These are phyloP conservation scores for Floccularia luteovirens DNA, from an alignment of 768 basidiomycete genomes.

Conservation along the genomic window DNA sequence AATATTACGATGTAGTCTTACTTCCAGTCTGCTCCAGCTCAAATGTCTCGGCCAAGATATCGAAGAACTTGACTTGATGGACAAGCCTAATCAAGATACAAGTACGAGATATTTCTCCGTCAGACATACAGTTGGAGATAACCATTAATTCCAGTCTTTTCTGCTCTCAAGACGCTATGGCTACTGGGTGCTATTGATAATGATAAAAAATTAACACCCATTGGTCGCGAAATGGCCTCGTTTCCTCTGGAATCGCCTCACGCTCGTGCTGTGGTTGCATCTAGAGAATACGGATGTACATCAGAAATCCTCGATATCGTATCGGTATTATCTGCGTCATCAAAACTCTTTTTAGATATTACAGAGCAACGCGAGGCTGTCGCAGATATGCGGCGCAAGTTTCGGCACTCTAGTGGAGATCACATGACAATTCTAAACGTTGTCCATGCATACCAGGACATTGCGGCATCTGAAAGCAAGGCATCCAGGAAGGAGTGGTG, in stretches of 20 bases:
- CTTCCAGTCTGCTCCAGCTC: slow-evolving; percentile 78
- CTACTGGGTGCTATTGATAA: slow-evolving; percentile 74
- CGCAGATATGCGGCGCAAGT: slow-evolving; percentile 64
- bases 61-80: slow-evolving; percentile 82
- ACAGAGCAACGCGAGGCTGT: slow-evolving; percentile 69
- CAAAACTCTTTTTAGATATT: slow-evolving; percentile 75
- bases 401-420: slow-evolving; percentile 81
- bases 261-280: slow-evolving; percentile 74
- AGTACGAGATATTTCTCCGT: slow-evolving; percentile 37
- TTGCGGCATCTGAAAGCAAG: slow-evolving; percentile 41
- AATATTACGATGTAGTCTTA: slow-evolving; percentile 81
- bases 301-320: slow-evolving; percentile 79
- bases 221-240: slow-evolving; percentile 80
- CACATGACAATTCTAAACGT: slow-evolving; percentile 87
- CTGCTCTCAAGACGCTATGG: slow-evolving; percentile 67
- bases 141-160: slow-evolving; percentile 31
- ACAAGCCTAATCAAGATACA: slow-evolving; percentile 68
- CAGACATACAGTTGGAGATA: slow-evolving; percentile 17
- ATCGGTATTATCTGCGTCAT: slow-evolving; percentile 74
- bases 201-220: slow-evolving; percentile 53
- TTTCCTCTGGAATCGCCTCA: slow-evolving; percentile 89
- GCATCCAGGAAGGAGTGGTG: slow-evolving; percentile 69
- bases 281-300: slow-evolving; percentile 65
- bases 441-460: slow-evolving; percentile 73
- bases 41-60: slow-evolving; percentile 79